These are phyloP conservation scores for Nadsonia fulvescens DNA, from an alignment of 805 yeast genomes.

Conservation along the genomic window DNA sequence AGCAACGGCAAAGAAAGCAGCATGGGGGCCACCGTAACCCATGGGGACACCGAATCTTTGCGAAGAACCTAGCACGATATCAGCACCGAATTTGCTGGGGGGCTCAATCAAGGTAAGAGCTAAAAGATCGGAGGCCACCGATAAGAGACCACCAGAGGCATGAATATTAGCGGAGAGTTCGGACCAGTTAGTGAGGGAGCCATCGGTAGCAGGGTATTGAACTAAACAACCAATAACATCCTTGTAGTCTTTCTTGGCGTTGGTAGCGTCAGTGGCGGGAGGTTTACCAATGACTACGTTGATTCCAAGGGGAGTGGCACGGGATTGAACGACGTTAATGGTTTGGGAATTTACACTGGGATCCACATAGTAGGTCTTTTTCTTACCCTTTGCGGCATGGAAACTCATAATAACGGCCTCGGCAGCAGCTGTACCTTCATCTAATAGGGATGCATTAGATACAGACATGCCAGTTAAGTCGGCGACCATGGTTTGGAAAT, in stretches of 20 bases:
- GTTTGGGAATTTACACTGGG: slow-evolving; percentile 71
- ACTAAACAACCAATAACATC: slow-evolving; percentile 64
- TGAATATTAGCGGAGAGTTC: slow-evolving; percentile 51
- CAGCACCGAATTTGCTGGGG: slow-evolving; percentile 78
- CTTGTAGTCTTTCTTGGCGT: slow-evolving; percentile 19
- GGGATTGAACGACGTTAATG: slow-evolving; percentile 52
- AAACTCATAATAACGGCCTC: slow-evolving; percentile 86
- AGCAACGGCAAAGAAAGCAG: slow-evolving; percentile 88
- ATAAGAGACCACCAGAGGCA: slow-evolving; percentile 49
- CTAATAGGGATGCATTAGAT: slow-evolving; percentile 86
- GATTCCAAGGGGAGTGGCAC: slow-evolving; percentile 61
- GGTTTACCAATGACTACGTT: slow-evolving; percentile 42
- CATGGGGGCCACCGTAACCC: slow-evolving; percentile 98
- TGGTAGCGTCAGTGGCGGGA: slow-evolving; percentile 24
- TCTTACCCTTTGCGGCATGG: slow-evolving; percentile 50
- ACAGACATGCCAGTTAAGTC: slow-evolving; percentile 89
- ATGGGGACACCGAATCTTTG: slow-evolving; percentile 96
- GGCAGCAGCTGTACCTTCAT: slow-evolving; percentile 94
- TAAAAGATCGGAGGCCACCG: slow-evolving; percentile 82
- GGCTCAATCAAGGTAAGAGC: slow-evolving; percentile 76
- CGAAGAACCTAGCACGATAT: slow-evolving; percentile 78
- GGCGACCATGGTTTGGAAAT: slow-evolving; percentile 80
- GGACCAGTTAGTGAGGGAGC: slow-evolving; percentile 36
- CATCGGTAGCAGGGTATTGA: slow-evolving; percentile 85
- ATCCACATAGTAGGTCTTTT: slow-evolving; percentile 53